Evolutionary conservation across 495 filamentous ascomycete genomes (phyloP).

Genomic region (Daldinia loculata): DNA sequence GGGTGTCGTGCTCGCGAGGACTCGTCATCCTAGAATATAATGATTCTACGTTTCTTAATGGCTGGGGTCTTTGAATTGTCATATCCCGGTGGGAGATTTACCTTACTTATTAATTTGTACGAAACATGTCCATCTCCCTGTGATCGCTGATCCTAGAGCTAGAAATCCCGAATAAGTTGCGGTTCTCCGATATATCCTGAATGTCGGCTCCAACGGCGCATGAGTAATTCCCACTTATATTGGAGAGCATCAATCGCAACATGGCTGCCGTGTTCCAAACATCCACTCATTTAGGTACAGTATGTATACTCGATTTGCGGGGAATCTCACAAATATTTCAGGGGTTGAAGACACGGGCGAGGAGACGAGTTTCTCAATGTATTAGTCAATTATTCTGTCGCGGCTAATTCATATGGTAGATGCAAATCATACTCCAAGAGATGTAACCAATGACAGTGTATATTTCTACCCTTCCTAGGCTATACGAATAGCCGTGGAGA

Average conservation of each 20-base stretch:
- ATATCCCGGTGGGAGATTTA: conserved; percentile 11
- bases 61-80: not conserved
- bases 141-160: conserved; percentile 10
- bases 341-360: conserved; percentile 1
- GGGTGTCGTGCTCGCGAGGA: not conserved
- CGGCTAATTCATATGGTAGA: conserved; percentile 35
- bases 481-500: conserved; percentile 36
- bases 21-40: not conserved
- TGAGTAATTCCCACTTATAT: conserved; percentile 11
- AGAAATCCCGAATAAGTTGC: conserved; percentile 11
- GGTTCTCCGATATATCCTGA: not conserved
- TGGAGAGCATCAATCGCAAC: conserved; percentile 6
- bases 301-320: conserved; percentile 9
- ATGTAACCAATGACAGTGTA: conserved; percentile 17
- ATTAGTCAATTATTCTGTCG: conserved; percentile 33
- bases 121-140: conserved; percentile 10
- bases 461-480: conserved; percentile 38
- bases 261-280: not conserved
- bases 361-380: conserved; percentile 16
- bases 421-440: conserved; percentile 6
- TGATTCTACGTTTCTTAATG: not conserved
- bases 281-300: not conserved
- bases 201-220: conserved; percentile 6
- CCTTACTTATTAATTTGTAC: conserved; percentile 15
- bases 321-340: conserved; percentile 13